Percentiles rank a stretch among this genome's conserved stretches.
Evolutionary conservation across 495 filamentous ascomycete species (phyloP).

Genomic region (Penicillium canescens): DNA sequence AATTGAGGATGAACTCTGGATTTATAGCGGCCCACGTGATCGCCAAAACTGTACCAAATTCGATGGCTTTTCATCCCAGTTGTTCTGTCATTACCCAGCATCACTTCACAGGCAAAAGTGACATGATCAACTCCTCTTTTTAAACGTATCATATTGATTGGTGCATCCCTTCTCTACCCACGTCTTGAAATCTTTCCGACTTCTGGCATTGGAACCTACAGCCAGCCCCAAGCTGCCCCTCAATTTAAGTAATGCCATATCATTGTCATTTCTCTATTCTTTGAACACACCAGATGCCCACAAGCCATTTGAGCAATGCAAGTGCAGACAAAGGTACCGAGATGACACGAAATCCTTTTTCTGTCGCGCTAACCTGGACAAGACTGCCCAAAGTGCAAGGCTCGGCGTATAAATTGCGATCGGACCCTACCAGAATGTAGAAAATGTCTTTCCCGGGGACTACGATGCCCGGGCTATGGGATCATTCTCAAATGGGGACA

Average conservation of each 20-base stretch:
- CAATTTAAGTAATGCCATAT: background rate
- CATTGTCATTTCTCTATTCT: background rate
- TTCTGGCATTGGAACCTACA: too few species aligned
- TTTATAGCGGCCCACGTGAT: too few species aligned
- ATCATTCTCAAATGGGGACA: slow-evolving; percentile 9
- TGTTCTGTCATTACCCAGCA: too few species aligned
- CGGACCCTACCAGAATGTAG: slow-evolving; percentile 9
- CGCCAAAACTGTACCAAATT: too few species aligned
- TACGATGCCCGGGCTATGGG: slow-evolving; percentile 13
- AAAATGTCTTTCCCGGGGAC: slow-evolving; percentile 10
- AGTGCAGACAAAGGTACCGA: slow-evolving; percentile 10
- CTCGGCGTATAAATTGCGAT: slow-evolving; percentile 13
- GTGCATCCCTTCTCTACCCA: too few species aligned
- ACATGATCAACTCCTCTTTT: too few species aligned
- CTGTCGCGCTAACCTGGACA: background rate
- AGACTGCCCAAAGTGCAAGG: slow-evolving; percentile 15
- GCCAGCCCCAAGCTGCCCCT: background rate
- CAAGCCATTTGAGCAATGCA: background rate
- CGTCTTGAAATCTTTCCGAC: too few species aligned
- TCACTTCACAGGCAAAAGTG: too few species aligned
- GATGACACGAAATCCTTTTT: background rate
- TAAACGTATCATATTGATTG: too few species aligned
- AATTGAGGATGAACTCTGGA: too few species aligned
- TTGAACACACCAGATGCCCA: background rate
- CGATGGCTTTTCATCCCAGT: too few species aligned